Base-by-base conservation (phyloP, 352 stramenopile species). In the Pythium aphanidermatum region DNA sequence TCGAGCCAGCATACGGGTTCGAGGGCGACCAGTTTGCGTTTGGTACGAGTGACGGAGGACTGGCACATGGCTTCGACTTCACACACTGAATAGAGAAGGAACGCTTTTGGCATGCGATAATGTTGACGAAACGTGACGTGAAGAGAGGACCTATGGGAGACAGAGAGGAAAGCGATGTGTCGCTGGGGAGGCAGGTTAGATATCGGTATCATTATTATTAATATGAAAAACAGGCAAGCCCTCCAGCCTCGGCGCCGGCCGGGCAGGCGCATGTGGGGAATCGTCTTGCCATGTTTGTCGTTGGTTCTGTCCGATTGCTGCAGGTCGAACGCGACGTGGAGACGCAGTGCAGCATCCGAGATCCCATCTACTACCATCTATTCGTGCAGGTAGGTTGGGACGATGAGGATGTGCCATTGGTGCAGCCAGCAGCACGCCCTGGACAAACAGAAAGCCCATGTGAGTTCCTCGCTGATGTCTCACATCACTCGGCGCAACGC, bases 351-450 rank as follows among this genome's bases (percentile, higher is more conserved):
- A n/a, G n/a, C n/a, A n/a, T n/a, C n/a, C 31, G 24, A 13, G 6
- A 29, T 47, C 24, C 24, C 31, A 9, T 21, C 19, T 6, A 30
- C 35, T 50, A 35, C 20, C 23, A 40, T 52, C 31, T 90, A 90
- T 70, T 91, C 79, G 21, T 65, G 65, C 27, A 63, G 65, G 52
- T 85, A 91, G 14, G 77, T 89, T 31, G 82, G 82, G 24, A 90
- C 79, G 31, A 94, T 68, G 35, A 94, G 63, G 43, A 92, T 84
- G 70, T 94, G 82, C 82, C 82, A 94, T 69, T 94, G 82, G 63
- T 94, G 82, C 49, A 94, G 49, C 82, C 82, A 94, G 74, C 76
- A 90, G 55, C 82, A 94, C n/a, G 79, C 82, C 78, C 78, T 91
- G 32, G 28, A 45, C 20, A 36, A 7, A 24, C 10, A 28, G 11